Percentiles rank a stretch among this genome's conserved stretches.
Conservation (phyloP, 2,329 filamentous ascomycete genomes). For the Ophiostoma ips region DNA sequence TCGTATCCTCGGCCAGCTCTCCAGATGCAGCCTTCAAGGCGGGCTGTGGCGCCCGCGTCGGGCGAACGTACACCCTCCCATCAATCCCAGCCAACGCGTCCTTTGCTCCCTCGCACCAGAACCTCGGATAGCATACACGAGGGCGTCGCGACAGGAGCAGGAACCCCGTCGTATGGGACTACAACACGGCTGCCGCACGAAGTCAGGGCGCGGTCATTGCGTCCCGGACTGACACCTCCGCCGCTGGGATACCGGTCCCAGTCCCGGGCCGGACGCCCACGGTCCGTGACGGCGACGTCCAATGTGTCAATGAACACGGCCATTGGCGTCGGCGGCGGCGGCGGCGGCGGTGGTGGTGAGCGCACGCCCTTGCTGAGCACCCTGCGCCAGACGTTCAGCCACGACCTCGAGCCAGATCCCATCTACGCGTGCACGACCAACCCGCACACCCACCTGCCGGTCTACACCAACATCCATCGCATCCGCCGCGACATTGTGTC, state of each 20-base stretch:
- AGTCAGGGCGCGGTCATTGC: neutral
- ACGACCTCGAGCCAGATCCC: slow-evolving; percentile 25
- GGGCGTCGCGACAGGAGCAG: neutral
- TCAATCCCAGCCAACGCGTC: neutral
- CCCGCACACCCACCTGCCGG: slow-evolving; percentile 48
- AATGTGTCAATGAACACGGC: neutral
- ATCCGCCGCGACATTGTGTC: slow-evolving; percentile 50
- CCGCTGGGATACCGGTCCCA: neutral
- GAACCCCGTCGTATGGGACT: neutral
- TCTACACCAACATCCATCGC: slow-evolving; percentile 67
- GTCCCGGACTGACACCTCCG: neutral
- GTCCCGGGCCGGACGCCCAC: neutral
- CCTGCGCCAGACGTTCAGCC: slow-evolving; percentile 22
- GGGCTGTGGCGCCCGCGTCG: neutral
- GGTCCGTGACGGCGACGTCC: neutral
- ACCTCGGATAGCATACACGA: neutral
- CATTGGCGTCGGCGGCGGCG: neutral
- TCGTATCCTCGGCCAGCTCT: too few relatives aligned
- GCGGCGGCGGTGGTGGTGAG: slow-evolving; percentile 2
- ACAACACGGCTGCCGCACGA: neutral
- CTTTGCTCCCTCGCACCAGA: neutral
- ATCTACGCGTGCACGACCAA: slow-evolving; percentile 42
- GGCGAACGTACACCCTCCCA: neutral
- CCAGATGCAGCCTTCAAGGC: slow-evolving; percentile 4
- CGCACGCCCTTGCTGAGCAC: slow-evolving; percentile 10